These are phyloP conservation scores for Ramaria sp. DNA, from an alignment of 768 basidiomycete species.

Conservation along the genomic window DNA sequence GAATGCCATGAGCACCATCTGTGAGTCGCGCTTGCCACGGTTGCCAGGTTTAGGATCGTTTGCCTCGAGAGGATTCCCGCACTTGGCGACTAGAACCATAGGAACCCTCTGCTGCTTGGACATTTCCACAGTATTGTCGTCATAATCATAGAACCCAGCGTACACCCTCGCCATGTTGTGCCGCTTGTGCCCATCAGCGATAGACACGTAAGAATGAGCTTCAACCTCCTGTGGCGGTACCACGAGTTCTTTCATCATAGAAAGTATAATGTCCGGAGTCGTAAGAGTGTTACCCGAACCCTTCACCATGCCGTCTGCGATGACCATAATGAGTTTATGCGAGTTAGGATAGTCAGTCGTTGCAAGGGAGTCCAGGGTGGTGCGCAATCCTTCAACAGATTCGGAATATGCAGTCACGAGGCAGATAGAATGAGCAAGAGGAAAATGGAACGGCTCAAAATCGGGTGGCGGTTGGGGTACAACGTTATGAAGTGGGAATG, in stretches of 20 bases:
- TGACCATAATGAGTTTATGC: slow-evolving; percentile 91
- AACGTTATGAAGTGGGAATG: slow-evolving; percentile 86
- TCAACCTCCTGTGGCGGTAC: slow-evolving; percentile 76
- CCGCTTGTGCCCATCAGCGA: slow-evolving; percentile 98
- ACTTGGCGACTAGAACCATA: slow-evolving; percentile 91
- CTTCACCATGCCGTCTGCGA: slow-evolving; percentile 97
- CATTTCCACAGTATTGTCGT: slow-evolving; percentile 76
- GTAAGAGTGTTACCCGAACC: slow-evolving; percentile 82
- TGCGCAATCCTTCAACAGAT: slow-evolving; percentile 89
- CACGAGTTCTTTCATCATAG: slow-evolving; percentile 96
- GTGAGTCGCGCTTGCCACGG: slow-evolving; percentile 96
- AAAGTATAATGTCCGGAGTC: slow-evolving; percentile 87
- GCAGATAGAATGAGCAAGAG: slow-evolving; percentile 86
- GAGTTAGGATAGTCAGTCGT: slow-evolving; percentile 98
- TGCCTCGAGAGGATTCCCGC: slow-evolving; percentile 85
- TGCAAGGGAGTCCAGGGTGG: slow-evolving; percentile 95
- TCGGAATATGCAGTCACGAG: slow-evolving; percentile 98
- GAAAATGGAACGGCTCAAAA: slow-evolving; percentile 93
- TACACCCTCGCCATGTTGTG: slow-evolving; percentile 99
- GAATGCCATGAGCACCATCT: slow-evolving; percentile 96
- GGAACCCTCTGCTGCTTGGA: slow-evolving; percentile 97
- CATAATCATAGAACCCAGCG: slow-evolving; percentile 95
- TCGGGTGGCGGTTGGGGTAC: slow-evolving; percentile 88
- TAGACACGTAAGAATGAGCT: slow-evolving; percentile 92
- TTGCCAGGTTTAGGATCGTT: slow-evolving; percentile 92